Percentiles rank a stretch among this genome's conserved stretches.
phyloP scores from a whole-genome alignment of 208 protist genomes.

The Naegleria lovaniensis region DNA sequence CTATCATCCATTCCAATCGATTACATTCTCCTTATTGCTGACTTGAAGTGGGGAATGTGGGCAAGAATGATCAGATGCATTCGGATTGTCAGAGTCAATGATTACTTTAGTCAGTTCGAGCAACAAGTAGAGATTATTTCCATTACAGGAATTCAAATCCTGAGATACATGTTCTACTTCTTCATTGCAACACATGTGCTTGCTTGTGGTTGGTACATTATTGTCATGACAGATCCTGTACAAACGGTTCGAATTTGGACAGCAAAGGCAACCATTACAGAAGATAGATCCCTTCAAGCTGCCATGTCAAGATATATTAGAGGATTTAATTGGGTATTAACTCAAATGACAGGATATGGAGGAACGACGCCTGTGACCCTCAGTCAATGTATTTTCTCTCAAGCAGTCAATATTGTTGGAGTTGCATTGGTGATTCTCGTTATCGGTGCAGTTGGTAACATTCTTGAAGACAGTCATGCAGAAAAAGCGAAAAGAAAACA shows the following conservation, averaged over 20 bases:
- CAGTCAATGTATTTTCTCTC: slow-evolving; percentile 17
- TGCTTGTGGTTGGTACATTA: slow-evolving; percentile 30
- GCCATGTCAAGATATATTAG: slow-evolving; percentile 24
- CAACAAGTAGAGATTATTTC: neutral
- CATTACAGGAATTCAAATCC: slow-evolving; percentile 4
- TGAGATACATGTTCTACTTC: slow-evolving; percentile 32
- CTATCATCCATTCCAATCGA: neutral
- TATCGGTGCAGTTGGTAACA: slow-evolving; percentile 37
- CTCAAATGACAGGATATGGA: slow-evolving; percentile 38
- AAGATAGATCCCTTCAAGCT: neutral
- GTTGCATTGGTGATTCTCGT: slow-evolving; percentile 34
- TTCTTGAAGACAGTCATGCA: neutral
- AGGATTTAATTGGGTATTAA: slow-evolving; percentile 33
- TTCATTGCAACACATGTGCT: slow-evolving; percentile 31
- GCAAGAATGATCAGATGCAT: neutral
- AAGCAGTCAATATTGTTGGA: slow-evolving; percentile 33
- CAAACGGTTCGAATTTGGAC: neutral
- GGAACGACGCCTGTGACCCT: slow-evolving; percentile 24
- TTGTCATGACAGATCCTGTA: neutral
- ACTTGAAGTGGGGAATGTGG: neutral
- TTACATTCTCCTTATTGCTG: neutral
- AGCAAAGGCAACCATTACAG: neutral
- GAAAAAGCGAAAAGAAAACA: slow-evolving; percentile 2
- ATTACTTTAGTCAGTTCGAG: slow-evolving; percentile 11
- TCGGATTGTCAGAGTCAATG: neutral